These are phyloP conservation scores for Ciborinia camelliae DNA, from an alignment of 2,329 filamentous ascomycete species.

Conservation along the genomic window DNA sequence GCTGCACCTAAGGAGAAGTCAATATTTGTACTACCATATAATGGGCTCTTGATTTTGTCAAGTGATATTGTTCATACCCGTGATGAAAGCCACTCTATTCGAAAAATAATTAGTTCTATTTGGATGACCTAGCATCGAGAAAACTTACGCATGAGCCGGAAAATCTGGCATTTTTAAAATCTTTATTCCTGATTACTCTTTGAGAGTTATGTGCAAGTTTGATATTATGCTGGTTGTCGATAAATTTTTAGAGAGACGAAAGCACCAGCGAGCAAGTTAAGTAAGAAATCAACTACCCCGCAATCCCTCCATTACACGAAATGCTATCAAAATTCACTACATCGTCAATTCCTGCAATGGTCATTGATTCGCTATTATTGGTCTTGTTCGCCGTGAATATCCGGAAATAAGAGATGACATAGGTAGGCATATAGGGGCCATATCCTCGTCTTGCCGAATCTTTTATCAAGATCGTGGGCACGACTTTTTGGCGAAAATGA, in stretches of 20 bases:
- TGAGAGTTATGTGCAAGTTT: too few species aligned
- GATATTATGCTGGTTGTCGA: neutral
- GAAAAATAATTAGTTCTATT: neutral
- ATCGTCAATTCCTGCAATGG: too few species aligned
- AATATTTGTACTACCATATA: neutral
- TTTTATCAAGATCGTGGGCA: too few species aligned
- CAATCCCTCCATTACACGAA: neutral
- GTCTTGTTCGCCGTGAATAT: neutral
- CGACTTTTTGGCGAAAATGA: too few species aligned
- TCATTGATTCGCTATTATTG: too few species aligned
- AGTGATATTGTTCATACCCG: slow-evolving; percentile 19
- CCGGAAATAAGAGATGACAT: neutral
- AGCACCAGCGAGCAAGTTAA: neutral
- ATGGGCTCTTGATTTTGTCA: neutral
- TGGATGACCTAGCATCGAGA: neutral
- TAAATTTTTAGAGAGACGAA: neutral
- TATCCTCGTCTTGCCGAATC: too few species aligned
- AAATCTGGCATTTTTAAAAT: neutral
- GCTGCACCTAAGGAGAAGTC: slow-evolving; percentile 24
- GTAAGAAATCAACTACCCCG: neutral
- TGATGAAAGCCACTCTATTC: slow-evolving; percentile 28
- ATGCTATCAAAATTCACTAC: too few species aligned
- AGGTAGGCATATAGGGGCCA: too few species aligned
- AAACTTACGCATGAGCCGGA: neutral
- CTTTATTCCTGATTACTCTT: too few species aligned